These are phyloP conservation scores for Ascochyta lentis DNA, from an alignment of 2,329 filamentous ascomycete species.

Conservation along the genomic window DNA sequence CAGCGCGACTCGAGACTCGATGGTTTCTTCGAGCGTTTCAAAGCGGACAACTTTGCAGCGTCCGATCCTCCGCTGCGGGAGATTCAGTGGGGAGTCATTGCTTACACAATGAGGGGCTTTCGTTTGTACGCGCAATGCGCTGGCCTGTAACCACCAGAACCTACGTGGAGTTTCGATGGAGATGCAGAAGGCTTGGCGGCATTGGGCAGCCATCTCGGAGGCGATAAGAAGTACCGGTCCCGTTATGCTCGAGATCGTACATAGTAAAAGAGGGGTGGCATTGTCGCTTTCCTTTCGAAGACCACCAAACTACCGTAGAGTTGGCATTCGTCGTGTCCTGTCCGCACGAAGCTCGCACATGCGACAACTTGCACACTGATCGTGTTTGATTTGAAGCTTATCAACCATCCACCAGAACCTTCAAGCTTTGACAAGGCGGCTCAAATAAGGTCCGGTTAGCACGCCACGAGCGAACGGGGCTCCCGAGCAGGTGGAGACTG, in stretches of 20 bases:
- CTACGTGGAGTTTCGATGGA: not conserved
- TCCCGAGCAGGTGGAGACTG: constrained; percentile 27
- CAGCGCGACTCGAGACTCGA: constrained; percentile 1
- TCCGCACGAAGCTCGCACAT: no score
- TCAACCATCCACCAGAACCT: constrained; percentile 1
- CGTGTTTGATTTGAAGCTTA: constrained; percentile 3
- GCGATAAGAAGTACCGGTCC: constrained; percentile 2
- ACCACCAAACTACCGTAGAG: not conserved
- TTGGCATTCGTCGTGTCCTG: no score
- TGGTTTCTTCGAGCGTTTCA: constrained; percentile 6
- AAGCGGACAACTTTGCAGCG: not conserved
- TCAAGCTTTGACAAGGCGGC: constrained; percentile 10
- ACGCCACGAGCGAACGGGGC: constrained; percentile 22
- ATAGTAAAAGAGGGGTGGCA: not conserved
- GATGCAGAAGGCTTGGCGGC: not conserved
- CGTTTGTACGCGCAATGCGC: not conserved
- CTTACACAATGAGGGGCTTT: not conserved
- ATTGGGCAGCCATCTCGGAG: constrained; percentile 1
- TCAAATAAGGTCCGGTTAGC: constrained; percentile 19
- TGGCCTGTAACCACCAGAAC: not conserved
- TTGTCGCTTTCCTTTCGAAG: not conserved
- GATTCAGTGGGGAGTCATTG: not conserved
- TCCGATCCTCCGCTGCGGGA: constrained; percentile 3
- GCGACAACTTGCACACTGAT: not conserved
- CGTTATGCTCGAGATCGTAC: not conserved